phyloP scores from a whole-genome alignment of 1,284 basidiomycete species.

The Trichosporon asahii region DNA sequence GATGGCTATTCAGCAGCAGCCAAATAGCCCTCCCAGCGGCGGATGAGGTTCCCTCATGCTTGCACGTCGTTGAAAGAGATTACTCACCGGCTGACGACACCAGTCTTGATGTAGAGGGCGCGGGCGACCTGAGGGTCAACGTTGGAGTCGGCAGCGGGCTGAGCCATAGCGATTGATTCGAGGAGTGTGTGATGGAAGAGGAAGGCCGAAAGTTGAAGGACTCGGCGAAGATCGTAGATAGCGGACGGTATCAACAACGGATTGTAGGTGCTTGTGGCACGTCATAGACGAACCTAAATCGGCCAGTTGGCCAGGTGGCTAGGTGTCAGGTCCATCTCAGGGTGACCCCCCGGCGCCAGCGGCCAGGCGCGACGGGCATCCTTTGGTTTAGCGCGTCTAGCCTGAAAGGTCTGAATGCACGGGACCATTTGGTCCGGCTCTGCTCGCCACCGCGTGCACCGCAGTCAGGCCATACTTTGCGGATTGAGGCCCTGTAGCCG shows the following conservation, averaged over 20 bases:
- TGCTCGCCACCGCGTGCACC: background rate
- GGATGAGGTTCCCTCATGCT: too few relatives aligned
- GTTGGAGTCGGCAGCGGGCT: conserved; percentile 17
- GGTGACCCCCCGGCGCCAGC: too few relatives aligned
- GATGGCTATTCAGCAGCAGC: too few relatives aligned
- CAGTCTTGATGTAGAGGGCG: conserved; percentile 77
- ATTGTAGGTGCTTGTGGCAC: background rate
- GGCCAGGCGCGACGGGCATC: background rate
- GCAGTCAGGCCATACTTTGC: background rate
- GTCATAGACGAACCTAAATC: background rate
- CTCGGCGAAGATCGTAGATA: background rate
- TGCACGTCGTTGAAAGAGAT: too few relatives aligned
- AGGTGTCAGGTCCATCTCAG: too few relatives aligned
- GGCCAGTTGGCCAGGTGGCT: too few relatives aligned
- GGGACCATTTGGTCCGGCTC: background rate
- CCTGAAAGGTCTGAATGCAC: too few relatives aligned
- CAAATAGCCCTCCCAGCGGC: too few relatives aligned
- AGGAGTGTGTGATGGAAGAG: background rate
- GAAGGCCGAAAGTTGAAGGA: background rate
- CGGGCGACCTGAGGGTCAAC: conserved; percentile 34
- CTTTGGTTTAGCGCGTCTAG: background rate
- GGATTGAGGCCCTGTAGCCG: background rate
- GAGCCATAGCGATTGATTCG: conserved; percentile 31
- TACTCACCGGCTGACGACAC: conserved; percentile 65
- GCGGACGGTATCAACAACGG: background rate